A percentile compares a stretch with the other conserved stretches of the same genome.
phyloP scores from a whole-genome alignment of 176 grass and related monocot genomes.

The Zoysia pacifica region DNA sequence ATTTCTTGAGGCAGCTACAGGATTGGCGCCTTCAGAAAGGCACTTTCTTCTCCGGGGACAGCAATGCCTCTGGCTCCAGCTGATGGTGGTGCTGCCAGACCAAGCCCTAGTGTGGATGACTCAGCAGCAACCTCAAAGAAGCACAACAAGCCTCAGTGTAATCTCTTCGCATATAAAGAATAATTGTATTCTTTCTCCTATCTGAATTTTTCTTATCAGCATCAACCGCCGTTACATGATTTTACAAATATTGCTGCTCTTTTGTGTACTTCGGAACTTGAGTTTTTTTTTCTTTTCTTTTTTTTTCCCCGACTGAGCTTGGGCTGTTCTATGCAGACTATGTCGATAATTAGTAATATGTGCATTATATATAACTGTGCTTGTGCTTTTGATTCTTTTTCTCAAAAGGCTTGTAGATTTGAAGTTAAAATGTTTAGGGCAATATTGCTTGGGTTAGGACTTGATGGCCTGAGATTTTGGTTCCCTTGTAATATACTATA shows the following conservation, averaged over 20 bases:
- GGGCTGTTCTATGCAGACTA: background rate
- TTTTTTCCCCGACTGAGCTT: background rate
- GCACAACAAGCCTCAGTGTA: slow-evolving; percentile 50
- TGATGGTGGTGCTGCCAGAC: background rate
- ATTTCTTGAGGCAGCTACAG: slow-evolving; percentile 22
- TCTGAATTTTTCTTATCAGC: background rate
- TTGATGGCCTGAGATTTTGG: background rate
- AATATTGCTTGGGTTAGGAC: background rate
- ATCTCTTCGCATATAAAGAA: slow-evolving; percentile 29
- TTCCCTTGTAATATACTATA: background rate
- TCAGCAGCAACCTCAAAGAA: background rate
- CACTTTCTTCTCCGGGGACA: background rate
- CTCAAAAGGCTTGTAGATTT: background rate
- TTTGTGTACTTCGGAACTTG: background rate
- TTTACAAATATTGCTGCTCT: background rate
- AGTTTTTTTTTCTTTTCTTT: background rate
- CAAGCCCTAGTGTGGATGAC: background rate
- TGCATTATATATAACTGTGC: background rate
- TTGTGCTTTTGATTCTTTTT: background rate
- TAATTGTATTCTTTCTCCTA: slow-evolving; percentile 16
- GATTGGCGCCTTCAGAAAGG: background rate
- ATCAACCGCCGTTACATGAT: background rate
- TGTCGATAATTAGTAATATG: background rate
- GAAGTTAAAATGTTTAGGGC: background rate
- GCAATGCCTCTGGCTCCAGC: background rate